phyloP scores from a whole-genome alignment of 768 basidiomycete species.

The Leccinellum luteum region DNA sequence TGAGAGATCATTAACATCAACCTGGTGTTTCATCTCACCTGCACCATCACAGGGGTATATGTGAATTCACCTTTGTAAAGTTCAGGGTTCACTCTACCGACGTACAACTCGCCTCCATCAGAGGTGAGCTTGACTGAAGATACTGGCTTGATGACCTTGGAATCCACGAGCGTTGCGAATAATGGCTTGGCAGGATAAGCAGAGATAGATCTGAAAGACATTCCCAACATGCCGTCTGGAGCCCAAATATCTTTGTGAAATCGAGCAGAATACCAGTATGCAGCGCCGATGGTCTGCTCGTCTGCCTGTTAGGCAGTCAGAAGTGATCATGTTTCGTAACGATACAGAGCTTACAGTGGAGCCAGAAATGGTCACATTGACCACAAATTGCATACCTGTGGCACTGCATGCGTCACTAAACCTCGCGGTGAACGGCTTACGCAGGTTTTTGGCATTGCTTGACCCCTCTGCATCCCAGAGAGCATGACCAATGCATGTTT shows the following conservation, averaged over 20 bases:
- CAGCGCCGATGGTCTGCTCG: not conserved
- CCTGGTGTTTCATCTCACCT: not conserved
- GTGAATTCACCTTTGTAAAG: not conserved
- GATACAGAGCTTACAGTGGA: not conserved
- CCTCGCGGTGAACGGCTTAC: not conserved
- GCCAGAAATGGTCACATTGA: not conserved
- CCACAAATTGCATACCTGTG: not conserved
- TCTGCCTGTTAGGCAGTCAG: not conserved
- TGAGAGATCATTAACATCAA: not conserved
- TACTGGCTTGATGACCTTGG: not conserved
- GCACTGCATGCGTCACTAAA: not conserved
- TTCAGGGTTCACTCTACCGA: not conserved
- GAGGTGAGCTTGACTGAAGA: not conserved
- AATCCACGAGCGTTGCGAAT: not conserved
- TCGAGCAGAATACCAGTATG: not conserved
- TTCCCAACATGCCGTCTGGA: not conserved
- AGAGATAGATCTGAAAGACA: not conserved
- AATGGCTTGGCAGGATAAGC: not conserved
- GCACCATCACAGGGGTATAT: not conserved
- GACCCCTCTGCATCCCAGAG: not conserved
- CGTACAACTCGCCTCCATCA: not conserved
- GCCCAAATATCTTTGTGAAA: not conserved
- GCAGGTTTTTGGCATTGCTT: not conserved
- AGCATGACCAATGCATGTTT: not conserved
- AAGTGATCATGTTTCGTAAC: not conserved